Evolutionary conservation across 768 basidiomycete genomes (phyloP).

Genomic region (Leccinum incarnatum): DNA sequence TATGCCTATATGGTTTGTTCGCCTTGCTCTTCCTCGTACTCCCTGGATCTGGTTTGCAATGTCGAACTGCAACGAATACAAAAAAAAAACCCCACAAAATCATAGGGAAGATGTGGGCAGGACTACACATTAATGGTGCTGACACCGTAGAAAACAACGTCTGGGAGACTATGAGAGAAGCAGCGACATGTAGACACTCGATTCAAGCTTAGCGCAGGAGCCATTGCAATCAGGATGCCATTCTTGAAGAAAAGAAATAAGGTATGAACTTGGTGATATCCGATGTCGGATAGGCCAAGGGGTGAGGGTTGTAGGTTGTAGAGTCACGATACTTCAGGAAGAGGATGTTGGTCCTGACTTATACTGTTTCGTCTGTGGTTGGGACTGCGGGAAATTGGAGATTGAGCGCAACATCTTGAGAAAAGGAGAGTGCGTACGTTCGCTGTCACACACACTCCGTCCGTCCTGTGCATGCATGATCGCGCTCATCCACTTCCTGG

Average conservation of each 20-base stretch:
- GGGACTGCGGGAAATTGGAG: too few species aligned
- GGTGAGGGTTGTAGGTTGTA: background rate
- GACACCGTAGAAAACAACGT: conserved; percentile 1
- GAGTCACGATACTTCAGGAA: conserved; percentile 12
- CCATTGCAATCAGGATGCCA: conserved; percentile 43
- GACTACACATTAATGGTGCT: conserved; percentile 26
- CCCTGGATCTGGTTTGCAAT: conserved; percentile 16
- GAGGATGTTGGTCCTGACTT: too few species aligned
- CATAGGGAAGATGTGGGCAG: conserved; percentile 22
- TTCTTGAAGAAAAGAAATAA: conserved; percentile 45
- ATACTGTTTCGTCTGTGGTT: too few species aligned
- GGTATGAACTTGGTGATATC: conserved; percentile 21
- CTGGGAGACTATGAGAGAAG: background rate
- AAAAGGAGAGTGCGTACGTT: too few species aligned
- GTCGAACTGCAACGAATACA: conserved; percentile 43
- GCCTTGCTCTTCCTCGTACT: conserved; percentile 38
- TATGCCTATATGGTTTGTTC: conserved; percentile 45
- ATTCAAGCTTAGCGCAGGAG: conserved; percentile 39
- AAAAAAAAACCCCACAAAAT: conserved; percentile 33
- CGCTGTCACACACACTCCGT: too few species aligned
- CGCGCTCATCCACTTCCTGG: too few species aligned
- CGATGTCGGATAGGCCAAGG: conserved; percentile 5
- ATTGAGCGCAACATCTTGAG: too few species aligned
- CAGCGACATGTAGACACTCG: background rate
- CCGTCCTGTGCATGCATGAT: too few species aligned